Percentiles rank a stretch among this genome's conserved stretches.
These are phyloP conservation scores for Chiua virens DNA, from an alignment of 768 basidiomycete species.

Conservation along the genomic window DNA sequence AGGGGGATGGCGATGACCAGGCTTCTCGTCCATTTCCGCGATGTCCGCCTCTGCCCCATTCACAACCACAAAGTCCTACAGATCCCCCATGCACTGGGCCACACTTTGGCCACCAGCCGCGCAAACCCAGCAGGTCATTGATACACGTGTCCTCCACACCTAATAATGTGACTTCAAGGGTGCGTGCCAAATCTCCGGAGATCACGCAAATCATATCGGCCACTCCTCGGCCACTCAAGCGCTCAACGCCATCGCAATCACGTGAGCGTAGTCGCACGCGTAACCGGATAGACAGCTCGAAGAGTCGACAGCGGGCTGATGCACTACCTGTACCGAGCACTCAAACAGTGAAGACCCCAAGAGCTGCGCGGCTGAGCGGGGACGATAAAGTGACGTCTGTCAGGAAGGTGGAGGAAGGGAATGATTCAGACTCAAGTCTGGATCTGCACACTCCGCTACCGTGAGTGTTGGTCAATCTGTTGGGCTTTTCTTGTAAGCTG, in stretches of 20 bases:
- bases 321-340: constrained; percentile 10
- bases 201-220: constrained; percentile 39
- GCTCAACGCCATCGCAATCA: constrained; percentile 21
- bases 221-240: constrained; percentile 37
- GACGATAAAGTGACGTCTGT: neutral
- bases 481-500: neutral
- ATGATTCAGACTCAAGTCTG: constrained; percentile 62
- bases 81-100: constrained; percentile 7
- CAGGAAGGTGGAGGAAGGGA: constrained; percentile 32
- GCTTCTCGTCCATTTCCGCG: constrained; percentile 27
- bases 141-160: constrained; percentile 10
- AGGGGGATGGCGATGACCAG: constrained; percentile 25
- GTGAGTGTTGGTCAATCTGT: constrained; percentile 41
- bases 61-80: constrained; percentile 5
- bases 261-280: constrained; percentile 21
- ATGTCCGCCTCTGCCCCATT: constrained; percentile 25
- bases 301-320: constrained; percentile 8
- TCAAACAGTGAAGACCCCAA: neutral
- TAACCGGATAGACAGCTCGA: constrained; percentile 15
- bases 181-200: constrained; percentile 37
- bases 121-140: constrained; percentile 22
- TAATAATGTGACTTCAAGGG: constrained; percentile 5
- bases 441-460: constrained; percentile 70
- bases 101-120: constrained; percentile 23
- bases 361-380: neutral